Base-by-base conservation (phyloP, 148 eudicot genomes). In the Chenopodium formosanum region DNA sequence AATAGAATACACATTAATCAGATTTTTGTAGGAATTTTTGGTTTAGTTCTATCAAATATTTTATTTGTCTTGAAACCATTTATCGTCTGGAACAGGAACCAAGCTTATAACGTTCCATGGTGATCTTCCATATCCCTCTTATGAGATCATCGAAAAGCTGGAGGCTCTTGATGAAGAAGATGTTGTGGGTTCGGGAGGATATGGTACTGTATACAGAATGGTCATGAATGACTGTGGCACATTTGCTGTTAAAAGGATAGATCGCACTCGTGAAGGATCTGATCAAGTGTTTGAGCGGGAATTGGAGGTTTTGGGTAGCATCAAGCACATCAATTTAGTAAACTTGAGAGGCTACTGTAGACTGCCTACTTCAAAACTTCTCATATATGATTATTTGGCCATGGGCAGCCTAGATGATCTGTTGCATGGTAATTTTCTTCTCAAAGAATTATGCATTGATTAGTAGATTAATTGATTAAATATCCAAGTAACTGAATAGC, bases 191-290 rank as follows among this genome's bases (percentile, higher is more conserved):
- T 90, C 98, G 7, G 99, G 99, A 79, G 99, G 99, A 34, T 95
- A 88, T 82, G 99, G 99, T 50, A 95, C 98, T 13, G 99, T 95
- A 1, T 95, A 94, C 70, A 86, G 94, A 81, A 90, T 95, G 97
- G 98, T 94, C 79, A 95, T 95, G 99, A 94, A 95, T 86, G 99
- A 95, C 85, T 94, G 95, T 89, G 94, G 93, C 40, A 92, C 95
- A 78, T 95, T 94, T 85, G 99, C 99, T 70, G 97, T 95, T 23
- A 95, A 95, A 82, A 90, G 88, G 84, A 92, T 95, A 23, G 97
- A 94, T 79, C 87, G 89, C 31, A 84, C 84, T 74, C 93, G 94
- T 76, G 92, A 92, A 89, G 95, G 97, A 72, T 94, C 90, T 40
- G 95, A 94, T 82, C 89, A 88, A 86, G 92, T 86, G 17, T 95